Evolutionary conservation across 768 basidiomycete species (phyloP), one percentile per base, ranked within the genome.

Genomic region (Tulasnella sp.): DNA sequence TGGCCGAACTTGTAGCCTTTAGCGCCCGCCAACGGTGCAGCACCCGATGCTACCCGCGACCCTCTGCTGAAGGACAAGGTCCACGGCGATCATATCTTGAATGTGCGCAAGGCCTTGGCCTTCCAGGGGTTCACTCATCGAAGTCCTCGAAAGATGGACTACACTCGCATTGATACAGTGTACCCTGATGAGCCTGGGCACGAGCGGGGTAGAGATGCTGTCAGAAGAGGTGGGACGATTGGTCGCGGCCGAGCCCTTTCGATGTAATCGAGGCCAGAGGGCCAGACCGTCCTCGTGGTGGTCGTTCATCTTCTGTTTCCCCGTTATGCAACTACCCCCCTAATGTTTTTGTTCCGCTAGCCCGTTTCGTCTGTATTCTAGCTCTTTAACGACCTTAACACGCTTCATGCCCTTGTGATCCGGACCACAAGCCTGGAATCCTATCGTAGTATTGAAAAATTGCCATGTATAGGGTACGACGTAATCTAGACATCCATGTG

Each of bases 51-150:
- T 42, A 96, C 94, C 45, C 89, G 91, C 79, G 97, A 98, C 83
- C 96, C 94, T 17, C 84, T 99, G 80, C 88, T 98, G 76, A 88
- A 90, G 74, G 89, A 98, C 84, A 91, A 91, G 82, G 85, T 91
- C 74, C 91, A 97, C 81, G 96, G 97, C 67, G 88, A 89, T 78
- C 88, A 93, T 81, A 91, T 97, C 78, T 86, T 99, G 82, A 90
- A 93, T 80, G 90, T 96, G 78, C 91, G 96, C 80, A 98, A 99
- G 85, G 90, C 91, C 67, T 86, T 94, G 67, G 94, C 95, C 29
- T 97, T 96, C 83, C 93, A 91, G 77, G 93, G 93, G 71, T 94
- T 94, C 84, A 94, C 93, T 39, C 93, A 95, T 85, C 94, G 91
- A 86, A 93, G 91, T 80, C 93, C 93, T 78, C 90, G 93, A 78